These are phyloP conservation scores for Suaeda aralocaspica DNA, from an alignment of 148 eudicot species.

Conservation along the genomic window DNA sequence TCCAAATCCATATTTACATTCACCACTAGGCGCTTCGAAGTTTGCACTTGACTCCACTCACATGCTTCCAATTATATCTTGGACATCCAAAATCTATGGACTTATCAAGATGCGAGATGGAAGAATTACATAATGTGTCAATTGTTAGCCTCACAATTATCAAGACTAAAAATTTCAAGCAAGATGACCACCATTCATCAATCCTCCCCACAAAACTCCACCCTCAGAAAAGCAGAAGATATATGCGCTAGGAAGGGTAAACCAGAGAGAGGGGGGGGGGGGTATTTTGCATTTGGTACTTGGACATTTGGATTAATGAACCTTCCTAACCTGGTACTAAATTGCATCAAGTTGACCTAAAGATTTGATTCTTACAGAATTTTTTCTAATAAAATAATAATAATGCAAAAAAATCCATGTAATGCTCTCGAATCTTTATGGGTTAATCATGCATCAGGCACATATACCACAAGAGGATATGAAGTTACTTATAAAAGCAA, in stretches of 20 bases:
- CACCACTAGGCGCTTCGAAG: neutral
- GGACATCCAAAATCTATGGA: neutral
- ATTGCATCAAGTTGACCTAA: no score
- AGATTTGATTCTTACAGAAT: no score
- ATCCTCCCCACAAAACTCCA: no score
- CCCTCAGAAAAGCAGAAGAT: no score
- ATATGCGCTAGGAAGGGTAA: no score
- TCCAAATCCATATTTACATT: no score
- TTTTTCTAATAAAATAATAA: no score
- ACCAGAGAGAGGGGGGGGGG: no score
- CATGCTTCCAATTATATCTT: neutral
- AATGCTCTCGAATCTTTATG: neutral
- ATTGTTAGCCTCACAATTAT: neutral
- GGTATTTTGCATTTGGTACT: no score
- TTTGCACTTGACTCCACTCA: neutral
- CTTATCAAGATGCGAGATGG: neutral
- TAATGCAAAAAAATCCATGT: neutral
- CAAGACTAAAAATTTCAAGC: neutral
- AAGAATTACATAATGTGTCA: neutral
- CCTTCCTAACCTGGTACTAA: no score
- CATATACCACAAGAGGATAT: neutral
- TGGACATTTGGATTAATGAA: no score
- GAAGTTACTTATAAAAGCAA: neutral
- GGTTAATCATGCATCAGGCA: neutral
- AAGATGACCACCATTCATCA: neutral